Conservation (phyloP, 306 rosid genomes). For the Inga laurina region DNA sequence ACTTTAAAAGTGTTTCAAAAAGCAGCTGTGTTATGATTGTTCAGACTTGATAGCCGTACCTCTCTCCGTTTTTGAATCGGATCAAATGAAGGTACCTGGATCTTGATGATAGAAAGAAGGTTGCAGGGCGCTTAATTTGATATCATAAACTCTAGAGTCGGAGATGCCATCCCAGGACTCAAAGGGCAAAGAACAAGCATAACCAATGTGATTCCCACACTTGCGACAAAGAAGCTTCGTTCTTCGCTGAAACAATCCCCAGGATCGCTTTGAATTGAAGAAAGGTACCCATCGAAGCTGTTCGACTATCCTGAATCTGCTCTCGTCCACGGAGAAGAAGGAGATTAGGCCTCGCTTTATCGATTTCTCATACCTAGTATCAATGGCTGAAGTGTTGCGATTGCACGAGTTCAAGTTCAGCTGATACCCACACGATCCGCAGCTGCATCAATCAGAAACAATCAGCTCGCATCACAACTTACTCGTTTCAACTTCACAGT, state of each 20-base stretch:
- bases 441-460: constrained; percentile 22
- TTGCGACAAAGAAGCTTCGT: constrained; percentile 43
- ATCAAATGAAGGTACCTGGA: background rate
- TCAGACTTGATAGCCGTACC: background rate
- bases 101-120: constrained; percentile 22
- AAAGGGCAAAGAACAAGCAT: constrained; percentile 15
- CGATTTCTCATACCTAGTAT: constrained; percentile 21
- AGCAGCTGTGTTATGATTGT: background rate
- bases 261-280: constrained; percentile 29
- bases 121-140: constrained; percentile 32
- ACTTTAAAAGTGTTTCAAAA: background rate
- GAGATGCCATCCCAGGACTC: constrained; percentile 36
- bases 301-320: constrained; percentile 32
- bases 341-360: constrained; percentile 37
- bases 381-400: constrained; percentile 30
- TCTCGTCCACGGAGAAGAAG: constrained; percentile 42
- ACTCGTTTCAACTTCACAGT: background rate
- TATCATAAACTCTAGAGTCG: constrained; percentile 30
- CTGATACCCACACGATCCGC: constrained; percentile 39
- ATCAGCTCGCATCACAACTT: background rate
- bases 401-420: constrained; percentile 36
- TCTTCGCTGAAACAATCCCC: constrained; percentile 34
- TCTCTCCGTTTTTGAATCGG: background rate
- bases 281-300: constrained; percentile 31
- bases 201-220: constrained; percentile 34